Conservation (phyloP, 495 filamentous ascomycete genomes). For the Neurospora pannonica region DNA sequence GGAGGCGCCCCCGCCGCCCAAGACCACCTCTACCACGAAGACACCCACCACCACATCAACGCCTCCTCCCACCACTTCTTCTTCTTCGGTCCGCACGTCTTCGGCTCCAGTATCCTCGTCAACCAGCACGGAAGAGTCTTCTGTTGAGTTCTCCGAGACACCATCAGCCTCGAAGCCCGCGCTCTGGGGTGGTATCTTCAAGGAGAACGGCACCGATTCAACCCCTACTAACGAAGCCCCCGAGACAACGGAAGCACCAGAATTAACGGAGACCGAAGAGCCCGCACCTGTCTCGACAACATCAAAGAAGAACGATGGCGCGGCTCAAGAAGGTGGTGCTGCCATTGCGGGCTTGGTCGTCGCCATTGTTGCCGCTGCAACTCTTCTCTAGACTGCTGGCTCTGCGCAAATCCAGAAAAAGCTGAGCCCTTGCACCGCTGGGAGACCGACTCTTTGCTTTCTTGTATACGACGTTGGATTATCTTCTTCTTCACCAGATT, state of each 20-base stretch:
- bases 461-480: background rate
- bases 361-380: constrained; percentile 37
- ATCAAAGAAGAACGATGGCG: constrained; percentile 29
- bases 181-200: constrained; percentile 21
- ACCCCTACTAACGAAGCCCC: background rate
- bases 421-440: background rate
- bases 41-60: constrained; percentile 5
- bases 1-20: background rate
- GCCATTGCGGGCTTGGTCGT: constrained; percentile 39
- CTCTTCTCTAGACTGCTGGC: constrained; percentile 21
- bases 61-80: constrained; percentile 5
- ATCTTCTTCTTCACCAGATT: background rate
- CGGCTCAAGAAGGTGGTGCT: constrained; percentile 27
- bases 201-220: constrained; percentile 17
- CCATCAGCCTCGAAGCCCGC: constrained; percentile 6
- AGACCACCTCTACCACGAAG: constrained; percentile 8
- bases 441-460: background rate
- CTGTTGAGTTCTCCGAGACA: constrained; percentile 1
- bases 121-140: background rate
- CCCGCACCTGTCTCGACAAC: constrained; percentile 10
- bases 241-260: background rate
- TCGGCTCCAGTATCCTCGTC: background rate
- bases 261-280: background rate
- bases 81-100: constrained; percentile 8
- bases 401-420: background rate